A percentile compares a stretch with the other conserved stretches of the same genome.
phyloP scores from a whole-genome alignment of 2,329 filamentous ascomycete genomes.

The Exophiala phaeomuriformis region DNA sequence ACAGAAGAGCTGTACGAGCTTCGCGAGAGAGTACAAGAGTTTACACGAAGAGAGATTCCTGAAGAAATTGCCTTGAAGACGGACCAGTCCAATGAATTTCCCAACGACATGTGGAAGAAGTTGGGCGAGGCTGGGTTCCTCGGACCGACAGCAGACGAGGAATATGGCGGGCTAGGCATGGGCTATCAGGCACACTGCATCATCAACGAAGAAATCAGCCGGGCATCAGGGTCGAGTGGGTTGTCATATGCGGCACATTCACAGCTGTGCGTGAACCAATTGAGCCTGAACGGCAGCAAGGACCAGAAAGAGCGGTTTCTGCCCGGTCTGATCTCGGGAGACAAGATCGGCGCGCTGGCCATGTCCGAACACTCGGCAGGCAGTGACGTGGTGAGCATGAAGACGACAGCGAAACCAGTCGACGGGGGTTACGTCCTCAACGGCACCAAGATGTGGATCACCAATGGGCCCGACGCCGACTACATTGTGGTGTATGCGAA shows the following conservation, averaged over 20 bases:
- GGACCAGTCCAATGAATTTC: conserved; percentile 84
- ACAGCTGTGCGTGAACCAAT: conserved; percentile 92
- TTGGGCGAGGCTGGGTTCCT: conserved; percentile 84
- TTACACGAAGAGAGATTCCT: conserved; percentile 79
- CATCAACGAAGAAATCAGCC: conserved; percentile 88
- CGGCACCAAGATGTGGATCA: conserved; percentile 99
- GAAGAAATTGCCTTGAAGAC: conserved; percentile 73
- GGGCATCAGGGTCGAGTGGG: conserved; percentile 71
- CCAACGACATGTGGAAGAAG: conserved; percentile 85
- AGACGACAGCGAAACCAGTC: conserved; percentile 69
- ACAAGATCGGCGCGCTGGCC: conserved; percentile 76
- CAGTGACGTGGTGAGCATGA: conserved; percentile 93
- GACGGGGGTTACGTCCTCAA: conserved; percentile 81
- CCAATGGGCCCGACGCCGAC: conserved; percentile 91
- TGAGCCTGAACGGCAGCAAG: conserved; percentile 75
- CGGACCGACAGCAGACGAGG: conserved; percentile 87
- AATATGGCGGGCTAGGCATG: conserved; percentile 80
- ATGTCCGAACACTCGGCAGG: conserved; percentile 93
- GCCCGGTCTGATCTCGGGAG: conserved; percentile 71
- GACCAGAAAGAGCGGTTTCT: conserved; percentile 77
- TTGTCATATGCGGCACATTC: conserved; percentile 94
- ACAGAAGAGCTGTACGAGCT: conserved; percentile 70
- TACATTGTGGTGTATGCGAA: conserved; percentile 95
- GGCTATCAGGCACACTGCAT: conserved; percentile 96
- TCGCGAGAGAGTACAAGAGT: conserved; percentile 78